These are phyloP conservation scores for Yamadazyma epiphylla DNA, from an alignment of 1,139 yeast genomes.

Conservation along the genomic window DNA sequence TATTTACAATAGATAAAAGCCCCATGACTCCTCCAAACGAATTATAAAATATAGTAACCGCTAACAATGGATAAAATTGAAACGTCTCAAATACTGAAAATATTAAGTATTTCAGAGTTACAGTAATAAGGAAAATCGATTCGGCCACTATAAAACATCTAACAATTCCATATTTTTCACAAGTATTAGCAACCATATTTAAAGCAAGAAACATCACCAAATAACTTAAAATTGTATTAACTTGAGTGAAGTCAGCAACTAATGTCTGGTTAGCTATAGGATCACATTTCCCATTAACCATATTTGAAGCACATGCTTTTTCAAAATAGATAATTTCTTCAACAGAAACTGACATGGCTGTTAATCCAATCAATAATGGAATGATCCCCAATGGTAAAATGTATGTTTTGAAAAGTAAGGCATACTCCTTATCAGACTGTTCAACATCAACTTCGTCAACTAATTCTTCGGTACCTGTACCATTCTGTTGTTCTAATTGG, in stretches of 20 bases:
- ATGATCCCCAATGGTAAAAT: no score
- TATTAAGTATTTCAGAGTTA: not conserved
- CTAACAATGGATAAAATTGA: not conserved
- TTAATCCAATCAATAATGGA: no score
- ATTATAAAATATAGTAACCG: not conserved
- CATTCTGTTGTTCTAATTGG: no score
- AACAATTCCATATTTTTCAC: not conserved
- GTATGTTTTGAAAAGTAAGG: no score
- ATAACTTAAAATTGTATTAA: not conserved
- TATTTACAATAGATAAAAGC: not conserved
- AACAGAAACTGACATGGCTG: no score
- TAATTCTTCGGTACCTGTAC: no score
- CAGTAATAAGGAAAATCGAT: no score
- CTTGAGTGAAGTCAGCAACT: not conserved
- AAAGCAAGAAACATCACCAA: not conserved
- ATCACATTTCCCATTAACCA: conserved; percentile 1
- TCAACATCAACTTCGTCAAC: no score
- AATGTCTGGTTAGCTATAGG: not conserved
- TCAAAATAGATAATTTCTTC: conserved; percentile 5
- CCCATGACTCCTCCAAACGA: not conserved
- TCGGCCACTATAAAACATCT: no score
- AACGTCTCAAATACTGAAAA: not conserved
- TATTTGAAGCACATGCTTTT: conserved; percentile 8
- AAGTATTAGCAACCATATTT: not conserved
- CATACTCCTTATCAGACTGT: no score